Evolutionary conservation across 176 grass and related monocot species (phyloP), one percentile per base, ranked within the genome.

Genomic region (Poa annua): DNA sequence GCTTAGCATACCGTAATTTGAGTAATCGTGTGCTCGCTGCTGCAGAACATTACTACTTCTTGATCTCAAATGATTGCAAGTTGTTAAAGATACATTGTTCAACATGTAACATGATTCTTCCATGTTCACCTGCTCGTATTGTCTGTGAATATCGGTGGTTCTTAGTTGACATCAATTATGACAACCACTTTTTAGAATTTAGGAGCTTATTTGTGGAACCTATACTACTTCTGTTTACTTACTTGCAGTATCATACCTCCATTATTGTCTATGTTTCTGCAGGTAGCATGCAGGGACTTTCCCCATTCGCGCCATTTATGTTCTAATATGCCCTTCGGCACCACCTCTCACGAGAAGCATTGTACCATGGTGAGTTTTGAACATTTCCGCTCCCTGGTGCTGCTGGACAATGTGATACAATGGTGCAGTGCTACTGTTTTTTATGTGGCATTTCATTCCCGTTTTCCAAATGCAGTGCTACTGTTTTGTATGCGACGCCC

Each of bases 201-300:
- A 26, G 41, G 21, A 69, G 66, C n/a, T 25, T 26, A 11, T 47
- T 7, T 49, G 70, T 29, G 21, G 70, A 48, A 19, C 41, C 42
- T 70, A 49, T 73, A 9, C 70, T 14, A 12, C 66, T 42, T 70
- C 5, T 71, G n/a, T 70, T 42, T 22, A 44, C 36, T 36, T 22
- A 70, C 36, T 20, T 21, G 35, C 66, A 42, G 19, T 3, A 11
- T 36, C 16, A 55, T 66, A 66, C 11, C 48, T 74, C 79, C 38
- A 49, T 63, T 72, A 51, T 32, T 44, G 21, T 15, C 20, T 64
- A 53, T 83, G n/a, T 24, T 88, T 91, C 74, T 84, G 21, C 86
- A 99, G 97, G 25, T 99, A 39, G 97, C 97, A 70, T 99, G 93
- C 81, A 79, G 97, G 20, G 97, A 99, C 84, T 99, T 90, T 84